phyloP scores from a whole-genome alignment of 768 basidiomycete species.

The Kondoa malvinella region DNA sequence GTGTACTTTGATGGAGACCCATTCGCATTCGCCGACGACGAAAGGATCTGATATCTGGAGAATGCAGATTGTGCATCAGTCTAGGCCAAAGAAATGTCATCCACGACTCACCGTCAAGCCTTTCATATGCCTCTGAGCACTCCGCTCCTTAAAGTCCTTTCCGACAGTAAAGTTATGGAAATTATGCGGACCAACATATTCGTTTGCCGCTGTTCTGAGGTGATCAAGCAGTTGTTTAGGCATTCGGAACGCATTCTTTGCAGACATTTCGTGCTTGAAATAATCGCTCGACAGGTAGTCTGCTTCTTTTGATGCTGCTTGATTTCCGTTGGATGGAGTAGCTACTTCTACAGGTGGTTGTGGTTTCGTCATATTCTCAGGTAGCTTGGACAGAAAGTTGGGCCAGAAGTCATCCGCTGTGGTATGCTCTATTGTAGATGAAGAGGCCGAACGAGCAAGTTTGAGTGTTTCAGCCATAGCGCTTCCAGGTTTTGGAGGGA shows the following conservation, averaged over 20 bases:
- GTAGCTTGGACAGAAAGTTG: neutral
- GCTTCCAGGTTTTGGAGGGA: slow-evolving; percentile 69
- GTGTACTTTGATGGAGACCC: slow-evolving; percentile 82
- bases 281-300: neutral
- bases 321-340: neutral
- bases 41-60: slow-evolving; percentile 64
- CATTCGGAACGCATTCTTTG: slow-evolving; percentile 46
- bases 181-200: slow-evolving; percentile 78
- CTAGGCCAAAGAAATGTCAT: neutral
- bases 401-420: neutral
- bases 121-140: slow-evolving; percentile 74
- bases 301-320: neutral
- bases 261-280: slow-evolving; percentile 20
- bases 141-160: slow-evolving; percentile 63
- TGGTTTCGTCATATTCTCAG: no score
- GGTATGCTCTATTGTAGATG: neutral
- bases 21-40: slow-evolving; percentile 78
- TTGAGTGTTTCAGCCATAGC: slow-evolving; percentile 34
- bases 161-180: slow-evolving; percentile 95
- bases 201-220: slow-evolving; percentile 44
- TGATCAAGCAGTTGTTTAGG: slow-evolving; percentile 40
- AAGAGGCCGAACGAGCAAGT: neutral
- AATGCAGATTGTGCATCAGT: neutral
- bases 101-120: slow-evolving; percentile 47
- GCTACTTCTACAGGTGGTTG: slow-evolving; percentile 11